A percentile compares a stretch with the other conserved stretches of the same genome.
These are phyloP conservation scores for Phaeotremella skinneri DNA, from an alignment of 768 basidiomycete genomes.

Conservation along the genomic window DNA sequence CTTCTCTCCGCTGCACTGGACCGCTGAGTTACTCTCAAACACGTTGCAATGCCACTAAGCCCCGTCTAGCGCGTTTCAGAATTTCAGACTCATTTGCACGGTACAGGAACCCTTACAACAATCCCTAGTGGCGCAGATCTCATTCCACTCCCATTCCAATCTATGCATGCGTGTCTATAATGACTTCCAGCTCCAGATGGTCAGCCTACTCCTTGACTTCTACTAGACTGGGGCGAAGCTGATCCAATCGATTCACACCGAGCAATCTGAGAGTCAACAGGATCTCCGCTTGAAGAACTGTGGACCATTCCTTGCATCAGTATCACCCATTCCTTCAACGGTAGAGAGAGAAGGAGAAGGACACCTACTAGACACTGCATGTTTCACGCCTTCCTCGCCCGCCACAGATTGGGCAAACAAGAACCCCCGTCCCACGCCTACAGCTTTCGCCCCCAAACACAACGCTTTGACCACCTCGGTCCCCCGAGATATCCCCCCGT, in stretches of 20 bases:
- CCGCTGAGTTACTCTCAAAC: too few relatives aligned
- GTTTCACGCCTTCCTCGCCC: conserved; percentile 40
- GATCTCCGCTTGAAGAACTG: conserved; percentile 73
- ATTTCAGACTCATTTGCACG: background rate
- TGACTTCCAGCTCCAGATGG: background rate
- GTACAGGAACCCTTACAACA: too few relatives aligned
- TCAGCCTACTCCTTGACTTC: conserved; percentile 45
- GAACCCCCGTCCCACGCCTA: conserved; percentile 48
- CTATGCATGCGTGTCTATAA: background rate
- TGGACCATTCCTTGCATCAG: background rate
- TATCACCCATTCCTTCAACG: background rate
- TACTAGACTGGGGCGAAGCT: conserved; percentile 74
- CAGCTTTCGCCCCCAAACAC: conserved; percentile 48
- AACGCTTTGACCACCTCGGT: conserved; percentile 49
- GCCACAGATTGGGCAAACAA: conserved; percentile 44
- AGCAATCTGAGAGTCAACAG: conserved; percentile 70
- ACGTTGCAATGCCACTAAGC: too few relatives aligned
- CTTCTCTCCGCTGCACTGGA: background rate
- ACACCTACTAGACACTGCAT: conserved; percentile 44
- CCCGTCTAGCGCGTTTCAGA: background rate
- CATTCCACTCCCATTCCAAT: background rate
- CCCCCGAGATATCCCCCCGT: conserved; percentile 40
- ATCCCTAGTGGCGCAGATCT: background rate
- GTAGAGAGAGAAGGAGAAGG: background rate
- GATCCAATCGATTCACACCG: conserved; percentile 64